Evolutionary conservation across 108 stramenopile genomes (phyloP).

Genomic region (Epipyxis sp.): DNA sequence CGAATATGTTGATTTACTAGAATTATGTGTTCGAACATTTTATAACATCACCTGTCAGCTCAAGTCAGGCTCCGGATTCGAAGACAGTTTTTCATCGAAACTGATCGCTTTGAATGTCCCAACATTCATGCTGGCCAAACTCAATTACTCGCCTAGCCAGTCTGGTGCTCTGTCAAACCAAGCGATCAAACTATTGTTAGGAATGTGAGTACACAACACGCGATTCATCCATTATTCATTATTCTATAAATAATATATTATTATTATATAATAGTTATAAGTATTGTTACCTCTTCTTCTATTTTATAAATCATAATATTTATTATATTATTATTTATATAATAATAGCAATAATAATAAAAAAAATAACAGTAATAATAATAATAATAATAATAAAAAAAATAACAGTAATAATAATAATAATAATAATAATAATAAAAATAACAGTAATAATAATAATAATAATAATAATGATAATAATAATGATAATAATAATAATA

Average conservation of each 20-base stretch:
- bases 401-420: not conserved
- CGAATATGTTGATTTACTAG: not conserved
- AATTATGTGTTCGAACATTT: conserved; percentile 16
- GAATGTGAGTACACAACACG: too few relatives aligned
- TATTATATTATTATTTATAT: too few relatives aligned
- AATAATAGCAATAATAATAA: conserved; percentile 1
- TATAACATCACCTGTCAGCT: conserved; percentile 29
- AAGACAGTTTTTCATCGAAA: not conserved
- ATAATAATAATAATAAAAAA: not conserved
- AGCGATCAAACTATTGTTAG: too few relatives aligned
- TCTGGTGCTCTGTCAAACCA: too few relatives aligned
- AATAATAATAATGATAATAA: not conserved
- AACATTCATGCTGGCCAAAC: not conserved
- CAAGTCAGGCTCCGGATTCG: not conserved
- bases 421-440: not conserved
- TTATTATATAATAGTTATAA: too few relatives aligned
- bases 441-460: not conserved
- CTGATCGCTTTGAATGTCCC: conserved; percentile 8
- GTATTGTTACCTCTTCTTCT: too few relatives aligned
- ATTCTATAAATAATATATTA: too few relatives aligned
- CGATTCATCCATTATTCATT: too few relatives aligned
- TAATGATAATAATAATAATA: too few relatives aligned
- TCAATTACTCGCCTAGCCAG: not conserved
- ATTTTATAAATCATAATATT: too few relatives aligned
- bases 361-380: not conserved